Evolutionary conservation across 495 filamentous ascomycete species (phyloP).

Genomic region (Ascobolus immersus): DNA sequence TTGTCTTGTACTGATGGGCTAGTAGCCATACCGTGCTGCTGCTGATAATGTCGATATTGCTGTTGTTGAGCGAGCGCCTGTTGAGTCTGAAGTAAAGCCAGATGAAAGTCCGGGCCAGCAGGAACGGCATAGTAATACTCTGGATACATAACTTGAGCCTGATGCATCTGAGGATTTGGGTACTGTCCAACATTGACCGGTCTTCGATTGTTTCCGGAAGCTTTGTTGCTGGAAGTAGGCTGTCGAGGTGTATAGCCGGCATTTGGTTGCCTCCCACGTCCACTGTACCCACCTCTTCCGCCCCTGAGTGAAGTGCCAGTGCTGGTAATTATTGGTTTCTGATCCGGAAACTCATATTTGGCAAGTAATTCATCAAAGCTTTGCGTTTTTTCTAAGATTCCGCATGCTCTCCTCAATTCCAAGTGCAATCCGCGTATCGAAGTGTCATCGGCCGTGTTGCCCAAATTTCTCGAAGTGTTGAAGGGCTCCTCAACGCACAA

Average conservation of each 20-base stretch:
- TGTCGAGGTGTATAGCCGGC: constrained; percentile 4
- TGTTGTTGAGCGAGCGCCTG: too few species aligned
- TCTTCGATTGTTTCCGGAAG: background rate
- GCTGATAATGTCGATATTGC: too few species aligned
- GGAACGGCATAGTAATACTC: too few species aligned
- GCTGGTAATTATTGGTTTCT: constrained; percentile 38
- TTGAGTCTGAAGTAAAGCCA: too few species aligned
- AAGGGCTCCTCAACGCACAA: constrained; percentile 95
- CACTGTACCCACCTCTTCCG: constrained; percentile 19
- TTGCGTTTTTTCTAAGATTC: constrained; percentile 38
- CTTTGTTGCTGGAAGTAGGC: background rate
- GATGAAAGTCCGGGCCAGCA: too few species aligned
- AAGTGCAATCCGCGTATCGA: constrained; percentile 75
- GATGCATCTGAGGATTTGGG: background rate
- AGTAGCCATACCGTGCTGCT: too few species aligned
- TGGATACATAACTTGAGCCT: background rate
- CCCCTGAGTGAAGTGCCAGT: constrained; percentile 25
- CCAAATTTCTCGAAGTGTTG: constrained; percentile 75
- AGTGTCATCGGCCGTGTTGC: constrained; percentile 85
- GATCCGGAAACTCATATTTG: constrained; percentile 58
- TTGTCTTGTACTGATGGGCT: too few species aligned
- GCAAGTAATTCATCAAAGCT: constrained; percentile 60
- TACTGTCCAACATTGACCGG: background rate
- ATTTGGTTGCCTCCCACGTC: constrained; percentile 18
- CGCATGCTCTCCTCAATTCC: constrained; percentile 72